Evolutionary conservation across 1,284 basidiomycete species (phyloP).

Genomic region (Trichosporon asahii): DNA sequence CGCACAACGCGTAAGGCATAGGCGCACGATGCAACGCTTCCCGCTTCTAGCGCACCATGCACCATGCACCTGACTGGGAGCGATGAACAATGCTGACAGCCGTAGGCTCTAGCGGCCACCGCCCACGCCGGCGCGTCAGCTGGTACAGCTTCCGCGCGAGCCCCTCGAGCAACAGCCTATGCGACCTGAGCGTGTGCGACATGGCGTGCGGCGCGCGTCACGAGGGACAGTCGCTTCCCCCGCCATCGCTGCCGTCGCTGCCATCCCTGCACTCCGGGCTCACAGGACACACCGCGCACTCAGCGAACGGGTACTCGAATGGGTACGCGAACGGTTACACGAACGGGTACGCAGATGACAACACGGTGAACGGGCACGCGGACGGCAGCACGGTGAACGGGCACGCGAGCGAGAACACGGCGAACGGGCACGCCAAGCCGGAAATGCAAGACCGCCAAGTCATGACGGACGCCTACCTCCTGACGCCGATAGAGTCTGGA

Average conservation of each 20-base stretch:
- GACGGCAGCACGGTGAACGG: no score
- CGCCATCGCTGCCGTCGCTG: neutral
- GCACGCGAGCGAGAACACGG: no score
- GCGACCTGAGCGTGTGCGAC: conserved; percentile 5
- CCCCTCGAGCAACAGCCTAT: neutral
- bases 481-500: neutral
- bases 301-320: neutral
- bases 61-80: neutral
- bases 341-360: no score
- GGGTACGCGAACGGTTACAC: no score
- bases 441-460: neutral
- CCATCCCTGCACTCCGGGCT: neutral
- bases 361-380: no score
- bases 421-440: neutral
- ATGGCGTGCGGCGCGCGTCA: neutral
- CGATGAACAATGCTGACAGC: neutral
- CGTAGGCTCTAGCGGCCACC: neutral
- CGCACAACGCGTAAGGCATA: neutral
- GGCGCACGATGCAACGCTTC: neutral
- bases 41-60: neutral
- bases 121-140: neutral
- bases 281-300: neutral
- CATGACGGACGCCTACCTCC: neutral
- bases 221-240: neutral
- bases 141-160: neutral